Evolutionary conservation across 1,284 basidiomycete species (phyloP), one percentile per base, ranked within the genome.

Genomic region (Earliella scabrosa): DNA sequence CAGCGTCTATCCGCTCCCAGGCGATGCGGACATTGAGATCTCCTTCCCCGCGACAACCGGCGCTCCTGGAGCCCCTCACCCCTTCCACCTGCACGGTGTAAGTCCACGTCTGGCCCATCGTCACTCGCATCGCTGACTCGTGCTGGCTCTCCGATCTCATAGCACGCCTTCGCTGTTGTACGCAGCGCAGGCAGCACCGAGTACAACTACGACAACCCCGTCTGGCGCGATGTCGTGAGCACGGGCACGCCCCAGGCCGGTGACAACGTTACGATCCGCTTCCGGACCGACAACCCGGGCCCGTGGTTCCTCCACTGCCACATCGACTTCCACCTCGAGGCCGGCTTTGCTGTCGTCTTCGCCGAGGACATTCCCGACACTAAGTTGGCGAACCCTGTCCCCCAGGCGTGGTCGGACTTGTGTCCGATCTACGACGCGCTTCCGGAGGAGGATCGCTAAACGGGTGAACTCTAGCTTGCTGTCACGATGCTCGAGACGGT

Each of bases 31-130:
- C 6, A 72, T 77, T 24, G 73, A 77, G 52, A 38, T 77, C 24
- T 64, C 67, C 2, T 61, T 77, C 35, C 68, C 72, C 23, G 71
- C 64, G 0, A 62, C 63, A 10, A 61, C 57, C 13, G 60, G 60
- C n/a, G 67, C 60, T 4, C 60, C 63, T 16, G 71, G 71, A 21
- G 65, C 66, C 10, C 67, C 66, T 63, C 75, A 77, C 50, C 75
- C 75, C n/a, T 68, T 77, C 63, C 75, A 77, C 62, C 54, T 77
- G 45, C 75, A 77, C 57, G 75, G 75, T 11, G 73, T 73, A 65
- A 43, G 68, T 58, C 8, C 26, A 10, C 11, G 16, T n/a, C 4
- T 24, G 4, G 4, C 1, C 16, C 11, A 7, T 23, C 21, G 29
- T 45, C 24, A 10, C 20, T 9, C 14, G 34, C 13, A n/a, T 18